Evolutionary conservation across 768 basidiomycete genomes (phyloP), one percentile per base, ranked within the genome.

Genomic region (Lactarius sanguifluus): DNA sequence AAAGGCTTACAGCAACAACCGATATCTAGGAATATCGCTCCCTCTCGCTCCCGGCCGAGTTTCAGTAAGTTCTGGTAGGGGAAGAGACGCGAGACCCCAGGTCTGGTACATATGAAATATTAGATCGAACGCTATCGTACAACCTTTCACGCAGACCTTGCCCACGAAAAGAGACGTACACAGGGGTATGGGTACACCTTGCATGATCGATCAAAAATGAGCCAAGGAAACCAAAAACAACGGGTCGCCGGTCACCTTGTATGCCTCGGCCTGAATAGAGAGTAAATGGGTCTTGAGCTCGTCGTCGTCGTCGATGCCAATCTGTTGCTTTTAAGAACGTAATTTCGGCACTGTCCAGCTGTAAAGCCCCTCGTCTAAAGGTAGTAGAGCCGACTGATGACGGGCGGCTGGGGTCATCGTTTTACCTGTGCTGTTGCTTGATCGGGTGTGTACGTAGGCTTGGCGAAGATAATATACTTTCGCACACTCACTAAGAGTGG

Each of bases 11-110:
- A 76, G 67, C 81, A 81, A 66, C 81, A 82, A 6, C 79, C 82
- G 10, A 82, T 72, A 52, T 84, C 82, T 9, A 83, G 73, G 28
- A 82, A 73, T 13, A 83, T 73, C 0, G 77, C 78, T 1, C 75
- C 75, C 5, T 69, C 45, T 34, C 77, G 77, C 30, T 78, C 77
- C 58, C 67, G 73, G 8, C 77, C 80, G 13, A 83, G 73, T 47
- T 73, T 72, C 9, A 82, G 72, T 9, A 80, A 61, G 7, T 71
- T 57, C 4, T 64, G 25, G 65, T 77, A 77, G 7, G 66, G 68
- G 4, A 73, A 72, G 41, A 73, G 60, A 32, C 70, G 65, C 1
- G 72, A 62, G 18, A 76, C 71, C 61, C 72, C 73, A 45, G 69
- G 59, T 16, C 75, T 77, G 34, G 28, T 18, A 13, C 12, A 43